Base-by-base conservation (phyloP, 2,329 filamentous ascomycete species). In the Hymenoscyphus fructigenus region DNA sequence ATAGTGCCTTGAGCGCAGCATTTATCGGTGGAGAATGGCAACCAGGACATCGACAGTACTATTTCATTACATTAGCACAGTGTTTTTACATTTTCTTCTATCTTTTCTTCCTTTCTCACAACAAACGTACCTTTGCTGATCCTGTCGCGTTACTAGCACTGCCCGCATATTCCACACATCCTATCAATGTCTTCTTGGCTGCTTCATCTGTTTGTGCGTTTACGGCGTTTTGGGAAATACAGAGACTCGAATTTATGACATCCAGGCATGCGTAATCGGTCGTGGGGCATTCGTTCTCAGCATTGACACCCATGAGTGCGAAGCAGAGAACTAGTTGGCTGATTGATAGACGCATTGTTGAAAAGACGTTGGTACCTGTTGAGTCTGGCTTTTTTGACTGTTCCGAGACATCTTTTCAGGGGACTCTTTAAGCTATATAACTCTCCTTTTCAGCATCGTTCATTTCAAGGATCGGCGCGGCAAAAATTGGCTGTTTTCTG, bases 21-120 rank as follows among this genome's bases (percentile, higher is more conserved):
- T 67, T 66, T 62, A 67, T 67, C 17, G 61, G 32, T 14, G 66
- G 61, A 38, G 64, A 66, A 57, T 67, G 66, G 23, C 66, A 67
- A n/a, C 66, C 66, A 20, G 64, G 59, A 17, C 64, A 67, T 60
- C 41, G 56, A 53, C 66, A 67, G 26, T 56, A 61, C 66, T 67
- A 47, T 58, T 57, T 53, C 47, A 4, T 61, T 3, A 63, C 17
- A 47, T 55, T 12, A 59, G 61, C 44, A 61, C 15, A n/a, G 9
- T 38, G 28, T 17, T 26, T 34, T 2, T 10, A 20, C 23, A 5
- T 36, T 26, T 34, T 17, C 17, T 14, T 7, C 23, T 57, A 20
- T 57, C 3, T 1, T 34, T 17, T 29, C 20, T 53, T 29, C 9
- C n/a, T n/a, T n/a, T n/a, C n/a, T n/a, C n/a, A n/a, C n/a, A n/a